Evolutionary conservation across 1,139 yeast species (phyloP).

Genomic region (Taphrina flavorubra): DNA sequence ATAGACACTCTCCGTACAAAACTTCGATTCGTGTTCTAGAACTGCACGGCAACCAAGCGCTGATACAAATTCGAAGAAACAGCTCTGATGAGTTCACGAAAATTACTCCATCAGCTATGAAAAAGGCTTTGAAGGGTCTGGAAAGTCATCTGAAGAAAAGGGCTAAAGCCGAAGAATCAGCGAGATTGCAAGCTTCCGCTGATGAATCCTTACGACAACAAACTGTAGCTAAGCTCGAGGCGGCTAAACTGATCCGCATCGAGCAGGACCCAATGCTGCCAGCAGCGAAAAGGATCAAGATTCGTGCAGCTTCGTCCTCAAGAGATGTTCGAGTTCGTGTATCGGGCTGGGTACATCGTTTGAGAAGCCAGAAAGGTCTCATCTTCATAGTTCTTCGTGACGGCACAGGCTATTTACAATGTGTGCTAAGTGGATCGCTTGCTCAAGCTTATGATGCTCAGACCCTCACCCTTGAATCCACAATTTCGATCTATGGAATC

Average conservation of each 20-base stretch:
- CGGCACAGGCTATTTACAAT: conserved; percentile 89
- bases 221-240: conserved; percentile 73
- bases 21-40: conserved; percentile 83
- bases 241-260: conserved; percentile 71
- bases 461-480: conserved; percentile 85
- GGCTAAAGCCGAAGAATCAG: conserved; percentile 43
- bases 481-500: conserved; percentile 78
- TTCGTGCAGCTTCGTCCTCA: conserved; percentile 60
- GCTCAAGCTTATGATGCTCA: conserved; percentile 87
- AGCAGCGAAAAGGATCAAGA: conserved; percentile 69
- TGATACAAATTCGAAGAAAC: conserved; percentile 68
- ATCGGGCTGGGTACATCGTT: conserved; percentile 96
- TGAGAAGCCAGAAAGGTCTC: conserved; percentile 88
- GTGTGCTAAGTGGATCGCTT: conserved; percentile 85
- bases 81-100: conserved; percentile 70
- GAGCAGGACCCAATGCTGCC: conserved; percentile 77
- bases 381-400: conserved; percentile 92
- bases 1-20: conserved; percentile 72
- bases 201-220: conserved; percentile 60
- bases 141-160: conserved; percentile 85
- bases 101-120: conserved; percentile 89
- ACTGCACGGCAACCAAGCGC: conserved; percentile 57
- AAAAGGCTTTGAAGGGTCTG: conserved; percentile 95
- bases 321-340: conserved; percentile 72
- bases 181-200: conserved; percentile 63